A percentile compares a stretch with the other conserved stretches of the same genome.
phyloP scores from a whole-genome alignment of 148 eudicot species.

The Nyssa sinensis region DNA sequence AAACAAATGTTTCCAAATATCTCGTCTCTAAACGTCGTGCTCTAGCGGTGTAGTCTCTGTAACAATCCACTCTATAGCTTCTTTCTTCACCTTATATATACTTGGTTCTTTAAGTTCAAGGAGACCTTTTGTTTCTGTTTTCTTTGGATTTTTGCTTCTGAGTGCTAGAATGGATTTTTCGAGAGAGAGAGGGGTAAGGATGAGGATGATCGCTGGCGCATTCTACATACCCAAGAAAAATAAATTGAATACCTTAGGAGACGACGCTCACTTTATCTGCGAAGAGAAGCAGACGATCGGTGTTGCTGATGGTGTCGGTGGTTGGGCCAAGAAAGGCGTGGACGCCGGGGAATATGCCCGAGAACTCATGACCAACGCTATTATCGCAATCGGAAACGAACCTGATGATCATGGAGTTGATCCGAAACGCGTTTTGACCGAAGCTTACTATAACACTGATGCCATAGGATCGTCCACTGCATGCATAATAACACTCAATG shows the following conservation, averaged over 20 bases:
- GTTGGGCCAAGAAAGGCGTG: conserved; percentile 9
- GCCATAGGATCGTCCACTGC: conserved; percentile 6
- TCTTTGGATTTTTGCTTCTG: too few species aligned
- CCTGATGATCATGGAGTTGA: background rate
- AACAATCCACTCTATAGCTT: too few species aligned
- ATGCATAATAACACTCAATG: conserved; percentile 4
- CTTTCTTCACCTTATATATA: too few species aligned
- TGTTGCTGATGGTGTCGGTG: conserved; percentile 12
- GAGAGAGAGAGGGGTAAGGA: too few species aligned
- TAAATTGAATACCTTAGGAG: background rate
- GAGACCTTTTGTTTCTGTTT: too few species aligned
- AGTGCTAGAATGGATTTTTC: too few species aligned
- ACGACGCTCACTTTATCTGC: conserved; percentile 9
- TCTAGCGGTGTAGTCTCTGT: too few species aligned
- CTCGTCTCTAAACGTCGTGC: too few species aligned
- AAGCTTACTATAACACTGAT: background rate
- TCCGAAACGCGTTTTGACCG: background rate
- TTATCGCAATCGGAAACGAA: background rate
- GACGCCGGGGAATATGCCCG: conserved; percentile 7
- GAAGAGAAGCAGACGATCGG: background rate
- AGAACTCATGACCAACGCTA: conserved; percentile 4
- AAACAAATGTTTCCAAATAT: too few species aligned
- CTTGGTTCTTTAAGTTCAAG: too few species aligned
- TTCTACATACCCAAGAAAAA: background rate
- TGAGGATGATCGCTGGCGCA: background rate